Evolutionary conservation across 1,139 yeast genomes (phyloP).

Genomic region (Candida sanyaensis): DNA sequence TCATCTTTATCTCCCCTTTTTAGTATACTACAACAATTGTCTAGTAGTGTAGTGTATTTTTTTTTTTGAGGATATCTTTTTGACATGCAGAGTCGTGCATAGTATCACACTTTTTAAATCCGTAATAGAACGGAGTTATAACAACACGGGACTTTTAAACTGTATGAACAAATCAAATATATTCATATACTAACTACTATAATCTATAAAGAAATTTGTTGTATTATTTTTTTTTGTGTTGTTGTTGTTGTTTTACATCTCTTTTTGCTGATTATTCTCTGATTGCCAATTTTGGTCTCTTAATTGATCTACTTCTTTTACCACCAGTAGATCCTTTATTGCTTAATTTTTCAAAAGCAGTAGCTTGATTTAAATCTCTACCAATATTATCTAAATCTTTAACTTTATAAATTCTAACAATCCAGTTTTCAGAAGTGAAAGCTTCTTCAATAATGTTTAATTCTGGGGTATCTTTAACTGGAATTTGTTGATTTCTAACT

Average conservation of each 20-base stretch:
- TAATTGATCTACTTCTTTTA: conserved; percentile 44
- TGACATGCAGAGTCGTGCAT: too few relatives aligned
- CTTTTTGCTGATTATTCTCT: conserved; percentile 32
- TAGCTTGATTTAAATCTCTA: conserved; percentile 60
- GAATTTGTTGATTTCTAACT: conserved; percentile 81
- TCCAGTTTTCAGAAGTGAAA: conserved; percentile 94
- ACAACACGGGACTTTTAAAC: too few relatives aligned
- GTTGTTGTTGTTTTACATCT: too few relatives aligned
- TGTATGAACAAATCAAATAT: not conserved
- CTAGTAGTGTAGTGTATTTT: too few relatives aligned
- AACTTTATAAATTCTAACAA: conserved; percentile 91
- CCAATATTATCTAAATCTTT: conserved; percentile 89
- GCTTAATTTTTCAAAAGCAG: conserved; percentile 38
- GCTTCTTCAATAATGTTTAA: conserved; percentile 89
- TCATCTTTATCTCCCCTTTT: too few relatives aligned
- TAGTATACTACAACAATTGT: too few relatives aligned
- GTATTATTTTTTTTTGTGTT: too few relatives aligned
- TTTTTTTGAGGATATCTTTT: too few relatives aligned
- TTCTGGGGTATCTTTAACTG: conserved; percentile 55
- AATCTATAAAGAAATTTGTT: not conserved
- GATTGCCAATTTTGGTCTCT: conserved; percentile 56
- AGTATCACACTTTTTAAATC: too few relatives aligned
- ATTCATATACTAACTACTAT: not conserved
- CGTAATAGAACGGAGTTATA: too few relatives aligned
- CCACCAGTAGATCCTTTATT: conserved; percentile 1